A percentile compares a stretch with the other conserved stretches of the same genome.
Conservation (phyloP, 768 basidiomycete species). For the Scleroderma bovista region DNA sequence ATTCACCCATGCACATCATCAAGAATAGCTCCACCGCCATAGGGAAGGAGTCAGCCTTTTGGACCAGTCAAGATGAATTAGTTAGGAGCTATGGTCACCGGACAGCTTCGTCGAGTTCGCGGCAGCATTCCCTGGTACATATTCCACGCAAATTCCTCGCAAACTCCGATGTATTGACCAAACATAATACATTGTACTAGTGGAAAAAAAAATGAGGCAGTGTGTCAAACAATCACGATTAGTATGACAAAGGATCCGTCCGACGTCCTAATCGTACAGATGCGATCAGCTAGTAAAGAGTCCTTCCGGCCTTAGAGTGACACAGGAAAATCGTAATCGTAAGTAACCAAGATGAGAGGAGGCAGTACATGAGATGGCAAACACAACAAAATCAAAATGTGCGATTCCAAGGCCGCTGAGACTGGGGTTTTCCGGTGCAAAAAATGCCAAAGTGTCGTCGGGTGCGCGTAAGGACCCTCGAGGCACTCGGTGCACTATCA, state of each 20-base stretch:
- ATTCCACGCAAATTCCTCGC: neutral
- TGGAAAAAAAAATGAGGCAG: neutral
- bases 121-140: too few species aligned
- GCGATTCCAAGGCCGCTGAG: slow-evolving; percentile 8
- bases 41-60: slow-evolving; percentile 33
- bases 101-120: too few species aligned
- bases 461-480: slow-evolving; percentile 10
- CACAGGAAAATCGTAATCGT: slow-evolving; percentile 6
- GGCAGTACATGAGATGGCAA: neutral
- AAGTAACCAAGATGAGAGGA: slow-evolving; percentile 1
- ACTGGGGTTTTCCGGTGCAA: slow-evolving; percentile 26
- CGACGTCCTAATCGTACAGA: neutral
- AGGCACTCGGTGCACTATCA: slow-evolving; percentile 7
- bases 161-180: neutral
- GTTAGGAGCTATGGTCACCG: slow-evolving; percentile 18
- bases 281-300: neutral
- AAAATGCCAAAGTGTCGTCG: slow-evolving; percentile 33
- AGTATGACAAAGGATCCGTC: too few species aligned
- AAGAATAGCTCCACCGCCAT: too few species aligned
- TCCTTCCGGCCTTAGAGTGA: neutral
- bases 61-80: slow-evolving; percentile 32
- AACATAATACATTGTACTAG: neutral
- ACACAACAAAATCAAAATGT: neutral
- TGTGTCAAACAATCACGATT: neutral
- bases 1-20: slow-evolving; percentile 36